Percentiles rank a stretch among this genome's conserved stretches.
Evolutionary conservation across 75 land plant species (phyloP).

Genomic region (Pinus taeda): DNA sequence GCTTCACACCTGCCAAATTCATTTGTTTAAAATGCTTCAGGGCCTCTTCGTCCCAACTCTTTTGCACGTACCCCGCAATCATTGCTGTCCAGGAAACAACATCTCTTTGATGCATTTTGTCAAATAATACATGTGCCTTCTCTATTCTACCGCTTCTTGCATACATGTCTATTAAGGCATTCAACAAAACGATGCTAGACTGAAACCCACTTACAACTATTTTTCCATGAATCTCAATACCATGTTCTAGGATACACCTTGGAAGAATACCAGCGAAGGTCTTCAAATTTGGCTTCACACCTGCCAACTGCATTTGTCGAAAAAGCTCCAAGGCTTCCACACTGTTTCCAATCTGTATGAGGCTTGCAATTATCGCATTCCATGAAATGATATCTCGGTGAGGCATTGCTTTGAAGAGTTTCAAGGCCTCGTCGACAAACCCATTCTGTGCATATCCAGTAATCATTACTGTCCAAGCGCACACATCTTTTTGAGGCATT

Average conservation of each 20-base stretch:
- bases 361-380: too few relatives aligned
- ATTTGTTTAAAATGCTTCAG: slow-evolving; percentile 26
- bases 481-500: slow-evolving; percentile 35
- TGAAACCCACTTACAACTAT: slow-evolving; percentile 31
- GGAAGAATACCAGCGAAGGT: slow-evolving; percentile 34
- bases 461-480: slow-evolving; percentile 49
- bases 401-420: background rate
- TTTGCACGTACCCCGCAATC: slow-evolving; percentile 32
- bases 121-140: slow-evolving; percentile 24
- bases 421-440: slow-evolving; percentile 24
- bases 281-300: too few relatives aligned
- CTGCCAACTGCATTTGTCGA: too few relatives aligned
- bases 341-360: too few relatives aligned
- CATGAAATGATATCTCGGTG: too few relatives aligned
- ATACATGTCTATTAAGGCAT: slow-evolving; percentile 42
- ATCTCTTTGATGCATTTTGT: slow-evolving; percentile 32
- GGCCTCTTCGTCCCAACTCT: slow-evolving; percentile 18
- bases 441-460: slow-evolving; percentile 28
- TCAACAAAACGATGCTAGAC: slow-evolving; percentile 44
- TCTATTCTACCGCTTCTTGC: slow-evolving; percentile 10
- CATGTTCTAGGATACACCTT: slow-evolving; percentile 19
- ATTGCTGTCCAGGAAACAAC: slow-evolving; percentile 46
- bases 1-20: slow-evolving; percentile 21
- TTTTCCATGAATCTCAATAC: slow-evolving; percentile 36
- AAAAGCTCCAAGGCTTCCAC: too few relatives aligned